Conservation (phyloP, 306 rosid species). For the Dalbergia cultrata region DNA sequence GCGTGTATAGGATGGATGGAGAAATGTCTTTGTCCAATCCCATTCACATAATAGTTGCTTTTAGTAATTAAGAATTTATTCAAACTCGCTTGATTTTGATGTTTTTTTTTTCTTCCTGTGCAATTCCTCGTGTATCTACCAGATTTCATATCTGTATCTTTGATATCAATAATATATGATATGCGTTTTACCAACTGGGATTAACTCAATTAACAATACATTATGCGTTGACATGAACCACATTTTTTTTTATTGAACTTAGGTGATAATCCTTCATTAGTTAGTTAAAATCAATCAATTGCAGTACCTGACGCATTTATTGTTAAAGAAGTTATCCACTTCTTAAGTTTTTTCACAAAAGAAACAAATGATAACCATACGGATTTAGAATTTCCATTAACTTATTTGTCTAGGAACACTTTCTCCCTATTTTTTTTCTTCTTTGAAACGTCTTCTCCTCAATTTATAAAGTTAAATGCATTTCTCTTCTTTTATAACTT, state of each 20-base stretch:
- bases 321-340: slow-evolving; percentile 3
- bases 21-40: slow-evolving; percentile 48
- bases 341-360: neutral
- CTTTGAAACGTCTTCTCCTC: neutral
- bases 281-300: slow-evolving; percentile 30
- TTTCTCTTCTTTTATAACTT: neutral
- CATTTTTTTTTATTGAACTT: neutral
- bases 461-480: neutral
- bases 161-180: neutral
- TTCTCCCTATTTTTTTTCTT: too few relatives aligned
- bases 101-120: neutral
- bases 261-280: neutral
- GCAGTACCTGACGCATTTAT: neutral
- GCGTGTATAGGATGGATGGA: slow-evolving; percentile 16
- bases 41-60: slow-evolving; percentile 10
- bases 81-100: slow-evolving; percentile 7
- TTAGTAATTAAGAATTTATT: neutral
- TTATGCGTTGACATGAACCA: neutral
- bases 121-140: neutral
- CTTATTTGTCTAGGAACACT: too few relatives aligned
- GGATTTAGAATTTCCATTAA: too few relatives aligned
- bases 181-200: slow-evolving; percentile 2
- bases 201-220: slow-evolving; percentile 15
- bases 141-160: slow-evolving; percentile 33
- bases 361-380: neutral